A percentile compares a stretch with the other conserved stretches of the same genome.
Conservation (phyloP, 805 yeast genomes). For the Candida railenensis region DNA sequence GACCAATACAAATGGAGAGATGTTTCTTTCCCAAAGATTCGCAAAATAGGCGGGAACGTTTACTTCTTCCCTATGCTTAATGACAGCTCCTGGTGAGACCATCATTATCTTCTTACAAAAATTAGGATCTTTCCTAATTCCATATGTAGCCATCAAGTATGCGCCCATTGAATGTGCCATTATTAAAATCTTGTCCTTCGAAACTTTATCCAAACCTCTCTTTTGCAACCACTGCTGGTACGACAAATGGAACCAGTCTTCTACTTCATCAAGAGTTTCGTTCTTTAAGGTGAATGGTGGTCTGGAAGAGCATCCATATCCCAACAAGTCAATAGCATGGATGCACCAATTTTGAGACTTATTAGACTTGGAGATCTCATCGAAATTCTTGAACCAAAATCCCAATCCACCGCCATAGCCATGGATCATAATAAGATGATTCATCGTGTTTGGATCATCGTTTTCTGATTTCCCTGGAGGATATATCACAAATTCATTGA, state of each 20-base stretch:
- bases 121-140: conserved; percentile 52
- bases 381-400: conserved; percentile 39
- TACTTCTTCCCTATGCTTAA: conserved; percentile 42
- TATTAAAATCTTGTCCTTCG: conserved; percentile 46
- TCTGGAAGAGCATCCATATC: conserved; percentile 87
- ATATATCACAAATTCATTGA: conserved; percentile 43
- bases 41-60: conserved; percentile 75
- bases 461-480: conserved; percentile 22
- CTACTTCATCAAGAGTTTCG: conserved; percentile 50
- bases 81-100: conserved; percentile 89
- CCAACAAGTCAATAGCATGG: conserved; percentile 85
- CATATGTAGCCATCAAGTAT: conserved; percentile 69
- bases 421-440: conserved; percentile 44
- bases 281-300: conserved; percentile 56
- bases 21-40: conserved; percentile 79
- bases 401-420: conserved; percentile 49
- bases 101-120: conserved; percentile 68
- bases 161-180: conserved; percentile 95
- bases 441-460: conserved; percentile 16
- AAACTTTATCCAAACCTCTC: conserved; percentile 37
- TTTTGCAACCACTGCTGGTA: conserved; percentile 59
- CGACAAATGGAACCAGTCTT: conserved; percentile 63
- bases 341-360: conserved; percentile 57
- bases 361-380: conserved; percentile 18
- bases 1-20: conserved; percentile 82